These are phyloP conservation scores for Phoenix roebelenii DNA, from an alignment of 176 grass and related monocot species.

Conservation along the genomic window DNA sequence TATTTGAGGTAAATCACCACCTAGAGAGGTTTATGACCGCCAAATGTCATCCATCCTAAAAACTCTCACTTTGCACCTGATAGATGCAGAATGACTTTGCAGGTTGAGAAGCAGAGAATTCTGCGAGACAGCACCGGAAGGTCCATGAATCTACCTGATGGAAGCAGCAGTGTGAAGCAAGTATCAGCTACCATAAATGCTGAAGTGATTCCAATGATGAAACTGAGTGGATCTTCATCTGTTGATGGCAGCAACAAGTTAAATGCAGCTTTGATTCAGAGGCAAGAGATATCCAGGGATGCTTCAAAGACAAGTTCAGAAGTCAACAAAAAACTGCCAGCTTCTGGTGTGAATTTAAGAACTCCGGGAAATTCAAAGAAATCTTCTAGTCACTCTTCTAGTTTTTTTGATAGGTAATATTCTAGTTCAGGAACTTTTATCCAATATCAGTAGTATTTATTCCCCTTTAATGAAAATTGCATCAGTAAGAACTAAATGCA, in stretches of 20 bases:
- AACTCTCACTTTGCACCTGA: too few relatives aligned
- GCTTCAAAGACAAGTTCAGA: conserved; percentile 10
- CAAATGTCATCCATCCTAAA: too few relatives aligned
- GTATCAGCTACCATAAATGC: conserved; percentile 23
- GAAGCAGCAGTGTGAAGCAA: conserved; percentile 12
- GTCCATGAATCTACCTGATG: conserved; percentile 26
- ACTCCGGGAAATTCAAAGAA: conserved; percentile 37
- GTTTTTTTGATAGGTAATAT: conserved; percentile 79
- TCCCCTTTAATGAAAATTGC: too few relatives aligned
- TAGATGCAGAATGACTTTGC: conserved; percentile 15
- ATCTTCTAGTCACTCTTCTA: conserved; percentile 20
- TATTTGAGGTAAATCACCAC: too few relatives aligned
- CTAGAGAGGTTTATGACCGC: too few relatives aligned
- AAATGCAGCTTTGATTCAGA: conserved; percentile 20
- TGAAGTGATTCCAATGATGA: conserved; percentile 20
- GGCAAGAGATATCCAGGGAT: conserved; percentile 8
- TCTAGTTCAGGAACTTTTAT: too few relatives aligned
- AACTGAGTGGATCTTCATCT: conserved; percentile 12
- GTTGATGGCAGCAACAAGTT: conserved; percentile 23
- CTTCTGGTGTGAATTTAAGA: conserved; percentile 27
- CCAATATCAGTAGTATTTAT: too few relatives aligned
- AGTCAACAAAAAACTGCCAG: background rate
- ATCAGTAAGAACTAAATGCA: too few relatives aligned
- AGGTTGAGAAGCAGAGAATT: conserved; percentile 82
- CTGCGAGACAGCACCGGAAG: conserved; percentile 57